Evolutionary conservation across 441 rosid genomes (phyloP).

Genomic region (Manihot esculenta): DNA sequence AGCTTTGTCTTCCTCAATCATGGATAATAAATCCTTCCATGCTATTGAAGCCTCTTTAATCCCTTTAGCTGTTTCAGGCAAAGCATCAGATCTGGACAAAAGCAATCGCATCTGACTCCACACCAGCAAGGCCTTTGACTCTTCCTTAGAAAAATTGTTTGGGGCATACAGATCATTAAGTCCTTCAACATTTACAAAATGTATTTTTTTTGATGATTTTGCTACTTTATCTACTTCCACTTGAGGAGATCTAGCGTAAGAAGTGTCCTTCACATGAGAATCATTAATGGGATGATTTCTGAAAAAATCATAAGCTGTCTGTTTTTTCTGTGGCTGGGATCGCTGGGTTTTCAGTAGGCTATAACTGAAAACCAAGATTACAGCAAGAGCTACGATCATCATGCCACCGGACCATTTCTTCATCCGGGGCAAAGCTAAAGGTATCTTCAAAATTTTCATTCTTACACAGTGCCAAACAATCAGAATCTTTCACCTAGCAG

Average conservation of each 20-base stretch:
- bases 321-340: slow-evolving; percentile 36
- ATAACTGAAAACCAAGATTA: slow-evolving; percentile 51
- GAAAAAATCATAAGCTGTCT: slow-evolving; percentile 51
- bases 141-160: slow-evolving; percentile 44
- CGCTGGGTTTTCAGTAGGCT: slow-evolving; percentile 40
- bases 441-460: slow-evolving; percentile 33
- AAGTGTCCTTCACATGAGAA: slow-evolving; percentile 21
- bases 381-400: slow-evolving; percentile 48
- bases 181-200: slow-evolving; percentile 47
- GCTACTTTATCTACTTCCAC: slow-evolving; percentile 25
- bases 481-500: slow-evolving; percentile 4
- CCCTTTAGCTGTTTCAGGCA: slow-evolving; percentile 79
- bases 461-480: slow-evolving; percentile 1
- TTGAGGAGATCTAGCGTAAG: slow-evolving; percentile 24
- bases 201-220: slow-evolving; percentile 38
- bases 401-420: slow-evolving; percentile 77
- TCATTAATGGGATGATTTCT: slow-evolving; percentile 36
- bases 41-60: slow-evolving; percentile 68
- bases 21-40: slow-evolving; percentile 48
- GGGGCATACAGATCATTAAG: slow-evolving; percentile 52
- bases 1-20: slow-evolving; percentile 35
- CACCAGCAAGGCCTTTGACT: slow-evolving; percentile 44
- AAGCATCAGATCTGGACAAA: slow-evolving; percentile 67
- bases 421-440: slow-evolving; percentile 41
- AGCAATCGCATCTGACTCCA: slow-evolving; percentile 65